Evolutionary conservation across 495 filamentous ascomycete species (phyloP).

Genomic region (Xylaria castorea): DNA sequence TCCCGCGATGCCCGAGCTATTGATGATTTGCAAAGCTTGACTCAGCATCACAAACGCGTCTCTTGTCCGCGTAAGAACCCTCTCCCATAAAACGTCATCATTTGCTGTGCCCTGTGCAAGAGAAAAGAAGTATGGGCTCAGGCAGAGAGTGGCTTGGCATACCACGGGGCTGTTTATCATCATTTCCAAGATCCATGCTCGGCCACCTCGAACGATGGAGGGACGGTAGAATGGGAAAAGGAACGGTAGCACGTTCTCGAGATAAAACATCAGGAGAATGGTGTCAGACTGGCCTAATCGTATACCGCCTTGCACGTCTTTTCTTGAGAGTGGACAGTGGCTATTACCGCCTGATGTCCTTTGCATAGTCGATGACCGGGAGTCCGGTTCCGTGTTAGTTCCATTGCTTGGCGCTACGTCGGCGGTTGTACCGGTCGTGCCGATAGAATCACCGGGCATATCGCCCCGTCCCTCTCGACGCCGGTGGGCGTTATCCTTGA

Average conservation of each 20-base stretch:
- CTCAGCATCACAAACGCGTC: constrained; percentile 43
- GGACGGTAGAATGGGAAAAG: constrained; percentile 63
- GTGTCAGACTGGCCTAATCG: constrained; percentile 32
- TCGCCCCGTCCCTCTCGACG: constrained; percentile 32
- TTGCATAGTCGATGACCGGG: background rate
- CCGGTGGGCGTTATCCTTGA: constrained; percentile 54
- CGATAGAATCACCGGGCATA: background rate
- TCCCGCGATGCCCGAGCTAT: constrained; percentile 36
- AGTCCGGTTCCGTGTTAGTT: background rate
- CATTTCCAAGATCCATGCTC: constrained; percentile 60
- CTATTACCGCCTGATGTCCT: background rate
- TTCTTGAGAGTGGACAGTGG: background rate
- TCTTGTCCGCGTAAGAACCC: constrained; percentile 37
- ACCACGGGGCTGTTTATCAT: constrained; percentile 57
- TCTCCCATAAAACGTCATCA: constrained; percentile 39
- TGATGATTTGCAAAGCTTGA: constrained; percentile 41
- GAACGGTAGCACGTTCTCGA: constrained; percentile 61
- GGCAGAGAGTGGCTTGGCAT: constrained; percentile 52
- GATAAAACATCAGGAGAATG: constrained; percentile 52
- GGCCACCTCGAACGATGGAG: constrained; percentile 52
- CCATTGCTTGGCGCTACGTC: constrained; percentile 1
- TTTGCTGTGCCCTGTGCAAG: constrained; percentile 33
- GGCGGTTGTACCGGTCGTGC: constrained; percentile 33
- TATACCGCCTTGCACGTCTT: background rate
- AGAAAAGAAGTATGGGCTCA: constrained; percentile 58